Evolutionary conservation across 1,139 yeast genomes (phyloP), one percentile per base, ranked within the genome.

Genomic region (Zygosaccharomyces sapae): DNA sequence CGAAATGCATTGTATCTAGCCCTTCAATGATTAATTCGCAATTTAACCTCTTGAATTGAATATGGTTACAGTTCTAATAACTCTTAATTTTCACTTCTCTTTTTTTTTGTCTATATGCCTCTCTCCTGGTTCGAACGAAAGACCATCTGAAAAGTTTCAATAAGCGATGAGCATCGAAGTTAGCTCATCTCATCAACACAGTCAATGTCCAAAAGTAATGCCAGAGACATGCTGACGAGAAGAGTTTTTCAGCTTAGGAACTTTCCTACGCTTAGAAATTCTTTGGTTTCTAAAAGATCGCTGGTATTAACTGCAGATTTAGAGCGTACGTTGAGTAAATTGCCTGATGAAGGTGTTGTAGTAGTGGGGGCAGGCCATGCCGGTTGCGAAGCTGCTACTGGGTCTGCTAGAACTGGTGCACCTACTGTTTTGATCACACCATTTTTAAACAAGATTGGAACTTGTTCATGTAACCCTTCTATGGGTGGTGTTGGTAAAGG

Each of bases 401-500:
- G 94, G 0, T 75, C 96, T 0, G 96, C 97, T 1, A 73, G 98
- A 52, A 66, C 86, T 0, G 97, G 97, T 0, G 76, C 85, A 1
- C 55, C 63, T 2, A 87, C 97, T 0, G 70, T 85, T 1, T 72
- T 94, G 27, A 74, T 94, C 2, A 92, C 98, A 0, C 98, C 96
- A 0, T 74, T 73, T 44, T 65, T 80, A 27, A 65, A 74, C 31
- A 86, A 88, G 60, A 81, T 94, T 9, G 99, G 99, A 0, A 86
- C 95, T 0, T 94, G 97, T 27, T 88, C 96, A 1, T 94, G 99
- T 65, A 94, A 94, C 63, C 99, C 99, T 3, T 89, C 89, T 42
- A 87, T 89, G 83, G 99, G 98, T 33, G 99, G 99, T 46, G 94
- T 94, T 44, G 99, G 98, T 1, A 94, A 94, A 61, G 99, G 98